Evolutionary conservation across 768 basidiomycete species (phyloP).

Genomic region (Daedalea quercina): DNA sequence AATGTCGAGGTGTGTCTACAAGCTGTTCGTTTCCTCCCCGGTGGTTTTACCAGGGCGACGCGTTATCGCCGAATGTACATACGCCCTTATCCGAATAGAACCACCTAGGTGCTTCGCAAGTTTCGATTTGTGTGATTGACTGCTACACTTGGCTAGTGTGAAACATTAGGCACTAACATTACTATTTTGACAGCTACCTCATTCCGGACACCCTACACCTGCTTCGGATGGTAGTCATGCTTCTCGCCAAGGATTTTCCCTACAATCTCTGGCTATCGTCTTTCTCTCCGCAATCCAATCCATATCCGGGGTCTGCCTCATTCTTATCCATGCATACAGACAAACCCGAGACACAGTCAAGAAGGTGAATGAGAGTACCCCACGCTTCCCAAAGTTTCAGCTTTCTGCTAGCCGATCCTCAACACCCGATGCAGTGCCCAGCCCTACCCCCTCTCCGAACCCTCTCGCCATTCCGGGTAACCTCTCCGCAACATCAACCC

Average conservation of each 20-base stretch:
- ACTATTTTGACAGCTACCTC: background rate
- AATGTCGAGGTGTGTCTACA: conserved; percentile 14
- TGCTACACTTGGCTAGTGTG: background rate
- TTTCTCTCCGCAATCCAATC: conserved; percentile 70
- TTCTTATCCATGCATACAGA: conserved; percentile 62
- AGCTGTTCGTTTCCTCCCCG: background rate
- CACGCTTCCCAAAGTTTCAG: background rate
- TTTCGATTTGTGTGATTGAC: background rate
- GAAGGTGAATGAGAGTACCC: conserved; percentile 43
- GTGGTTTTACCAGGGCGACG: background rate
- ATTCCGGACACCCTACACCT: background rate
- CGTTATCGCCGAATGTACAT: conserved; percentile 5
- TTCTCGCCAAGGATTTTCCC: conserved; percentile 20
- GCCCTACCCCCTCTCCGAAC: background rate
- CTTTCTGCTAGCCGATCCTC: background rate
- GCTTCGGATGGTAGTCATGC: background rate
- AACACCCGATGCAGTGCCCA: background rate
- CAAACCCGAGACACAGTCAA: conserved; percentile 59
- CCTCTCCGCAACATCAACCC: background rate
- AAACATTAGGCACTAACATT: background rate
- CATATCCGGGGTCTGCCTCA: conserved; percentile 62
- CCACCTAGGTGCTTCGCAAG: background rate
- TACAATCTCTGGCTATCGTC: conserved; percentile 54
- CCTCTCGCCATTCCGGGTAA: background rate
- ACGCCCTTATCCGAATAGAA: background rate